These are phyloP conservation scores for Kickxella alabastrina DNA, from an alignment of 192 early-diverging fungal genomes.

Conservation along the genomic window DNA sequence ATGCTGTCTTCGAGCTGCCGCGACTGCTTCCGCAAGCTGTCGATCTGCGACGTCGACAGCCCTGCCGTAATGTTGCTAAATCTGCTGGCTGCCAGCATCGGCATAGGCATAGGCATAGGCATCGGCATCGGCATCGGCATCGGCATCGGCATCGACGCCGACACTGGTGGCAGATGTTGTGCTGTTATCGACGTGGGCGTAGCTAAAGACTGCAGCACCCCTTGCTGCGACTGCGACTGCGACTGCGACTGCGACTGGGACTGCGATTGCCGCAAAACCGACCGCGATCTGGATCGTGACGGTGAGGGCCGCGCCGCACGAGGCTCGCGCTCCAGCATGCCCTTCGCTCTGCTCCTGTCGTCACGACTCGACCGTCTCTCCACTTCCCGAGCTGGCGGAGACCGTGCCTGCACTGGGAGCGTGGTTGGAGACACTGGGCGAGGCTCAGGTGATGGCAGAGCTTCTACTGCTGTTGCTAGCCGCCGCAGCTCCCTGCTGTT, in stretches of 20 bases:
- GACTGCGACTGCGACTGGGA: background rate
- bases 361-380: no score
- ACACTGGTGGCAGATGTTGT: conserved; percentile 1
- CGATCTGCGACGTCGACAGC: conserved; percentile 16
- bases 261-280: background rate
- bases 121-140: background rate
- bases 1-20: conserved; percentile 21
- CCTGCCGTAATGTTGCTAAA: background rate
- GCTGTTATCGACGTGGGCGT: background rate
- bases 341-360: no score
- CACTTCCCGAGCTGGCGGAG: no score
- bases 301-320: no score
- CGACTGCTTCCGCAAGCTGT: conserved; percentile 25
- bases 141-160: background rate
- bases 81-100: background rate
- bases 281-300: background rate
- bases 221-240: background rate
- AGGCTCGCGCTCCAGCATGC: no score
- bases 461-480: no score
- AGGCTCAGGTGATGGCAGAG: no score
- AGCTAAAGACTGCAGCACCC: background rate
- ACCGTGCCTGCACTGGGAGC: no score
- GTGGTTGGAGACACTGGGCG: no score
- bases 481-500: no score
- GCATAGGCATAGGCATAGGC: background rate